A percentile compares a stretch with the other conserved stretches of the same genome.
phyloP scores from a whole-genome alignment of 2,329 filamentous ascomycete genomes.

The Orbilia blumenaviensis region DNA sequence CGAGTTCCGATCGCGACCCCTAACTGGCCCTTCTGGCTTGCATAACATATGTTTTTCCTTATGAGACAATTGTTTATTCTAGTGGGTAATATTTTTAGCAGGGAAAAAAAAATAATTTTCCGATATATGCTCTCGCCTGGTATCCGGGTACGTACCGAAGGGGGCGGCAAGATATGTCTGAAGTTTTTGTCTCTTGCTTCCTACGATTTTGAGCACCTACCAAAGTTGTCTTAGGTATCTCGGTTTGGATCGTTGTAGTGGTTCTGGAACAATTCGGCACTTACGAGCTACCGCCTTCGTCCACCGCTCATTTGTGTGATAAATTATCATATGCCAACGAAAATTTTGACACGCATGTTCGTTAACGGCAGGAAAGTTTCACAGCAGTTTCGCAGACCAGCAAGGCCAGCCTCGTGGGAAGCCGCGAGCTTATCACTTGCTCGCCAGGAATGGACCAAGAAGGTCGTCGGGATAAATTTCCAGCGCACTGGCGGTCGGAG shows the following conservation, averaged over 20 bases:
- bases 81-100: constrained; percentile 27
- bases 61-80: constrained; percentile 12
- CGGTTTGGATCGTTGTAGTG: constrained; percentile 1
- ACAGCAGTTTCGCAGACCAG: neutral
- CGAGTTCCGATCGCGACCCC: constrained; percentile 49
- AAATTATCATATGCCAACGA: neutral
- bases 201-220: constrained; percentile 8
- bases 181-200: constrained; percentile 7
- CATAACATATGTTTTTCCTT: constrained; percentile 36
- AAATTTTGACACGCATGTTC: neutral
- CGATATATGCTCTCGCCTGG: constrained; percentile 21
- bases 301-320: neutral
- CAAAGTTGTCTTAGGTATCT: constrained; percentile 34
- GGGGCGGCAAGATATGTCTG: constrained; percentile 12
- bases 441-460: neutral
- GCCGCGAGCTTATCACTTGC: neutral
- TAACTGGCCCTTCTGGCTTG: constrained; percentile 21
- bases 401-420: neutral
- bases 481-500: neutral
- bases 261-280: constrained; percentile 23
- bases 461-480: constrained; percentile 11
- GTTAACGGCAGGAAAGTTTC: constrained; percentile 2
- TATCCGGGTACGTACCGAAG: constrained; percentile 21
- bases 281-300: constrained; percentile 2
- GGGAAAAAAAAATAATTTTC: constrained; percentile 10